Percentiles rank a stretch among this genome's conserved stretches.
phyloP scores from a whole-genome alignment of 1,139 yeast genomes.

The Candida tetrigidarum region DNA sequence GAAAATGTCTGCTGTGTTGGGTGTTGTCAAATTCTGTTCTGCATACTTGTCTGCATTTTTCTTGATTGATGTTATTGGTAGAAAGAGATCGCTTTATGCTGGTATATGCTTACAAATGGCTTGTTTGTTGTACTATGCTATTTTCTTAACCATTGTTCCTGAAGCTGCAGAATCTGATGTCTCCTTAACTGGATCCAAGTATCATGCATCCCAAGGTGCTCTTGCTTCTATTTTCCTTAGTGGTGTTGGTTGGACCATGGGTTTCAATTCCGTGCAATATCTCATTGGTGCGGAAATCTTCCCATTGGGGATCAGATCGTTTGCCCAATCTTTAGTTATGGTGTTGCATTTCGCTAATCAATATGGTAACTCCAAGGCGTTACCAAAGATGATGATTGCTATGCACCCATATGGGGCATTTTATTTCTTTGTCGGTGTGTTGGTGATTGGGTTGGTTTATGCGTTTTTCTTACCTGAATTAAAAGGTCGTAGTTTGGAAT shows the following conservation, averaged over 20 bases:
- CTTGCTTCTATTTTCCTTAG: constrained; percentile 55
- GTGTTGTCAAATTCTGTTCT: constrained; percentile 49
- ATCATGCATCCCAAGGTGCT: constrained; percentile 51
- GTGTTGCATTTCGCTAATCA: constrained; percentile 62
- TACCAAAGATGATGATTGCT: constrained; percentile 54
- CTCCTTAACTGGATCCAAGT: constrained; percentile 31
- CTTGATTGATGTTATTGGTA: constrained; percentile 50
- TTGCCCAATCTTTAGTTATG: constrained; percentile 61
- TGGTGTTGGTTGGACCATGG: constrained; percentile 67
- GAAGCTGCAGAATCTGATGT: constrained; percentile 37
- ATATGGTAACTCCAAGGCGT: constrained; percentile 62
- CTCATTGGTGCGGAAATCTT: constrained; percentile 61
- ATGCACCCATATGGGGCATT: constrained; percentile 58
- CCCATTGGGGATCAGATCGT: constrained; percentile 57
- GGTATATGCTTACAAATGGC: constrained; percentile 42
- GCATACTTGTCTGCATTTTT: constrained; percentile 53
- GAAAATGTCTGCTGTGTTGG: constrained; percentile 52
- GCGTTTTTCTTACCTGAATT: constrained; percentile 58
- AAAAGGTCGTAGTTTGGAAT: constrained; percentile 56
- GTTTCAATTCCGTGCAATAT: constrained; percentile 64
- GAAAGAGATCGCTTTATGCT: constrained; percentile 42
- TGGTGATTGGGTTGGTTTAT: constrained; percentile 47
- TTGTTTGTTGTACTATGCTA: constrained; percentile 44
- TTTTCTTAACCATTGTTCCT: constrained; percentile 52
- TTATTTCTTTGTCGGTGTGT: constrained; percentile 54